Percentiles rank a stretch among this genome's conserved stretches.
phyloP scores from a whole-genome alignment of 2,329 filamentous ascomycete genomes.

The Sporothrix schenckii region DNA sequence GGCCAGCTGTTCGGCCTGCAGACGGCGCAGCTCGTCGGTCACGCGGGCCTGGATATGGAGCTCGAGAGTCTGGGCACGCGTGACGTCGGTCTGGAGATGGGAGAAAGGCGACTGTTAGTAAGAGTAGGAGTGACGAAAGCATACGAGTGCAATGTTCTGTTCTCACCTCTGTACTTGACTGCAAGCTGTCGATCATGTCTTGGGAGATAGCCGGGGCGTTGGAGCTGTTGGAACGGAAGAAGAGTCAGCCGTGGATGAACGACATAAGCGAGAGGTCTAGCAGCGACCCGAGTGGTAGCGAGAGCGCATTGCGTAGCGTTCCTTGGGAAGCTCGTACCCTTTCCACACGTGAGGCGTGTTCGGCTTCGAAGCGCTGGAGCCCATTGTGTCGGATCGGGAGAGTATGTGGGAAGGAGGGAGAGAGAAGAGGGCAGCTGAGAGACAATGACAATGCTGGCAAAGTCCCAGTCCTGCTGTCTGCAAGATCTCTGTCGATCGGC shows the following conservation, averaged over 20 bases:
- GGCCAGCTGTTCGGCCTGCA: slow-evolving; percentile 70
- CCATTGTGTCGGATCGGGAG: slow-evolving; percentile 50
- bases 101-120: not conserved
- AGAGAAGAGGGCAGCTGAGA: not conserved
- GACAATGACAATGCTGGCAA: not conserved
- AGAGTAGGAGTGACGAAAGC: not conserved
- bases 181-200: slow-evolving; percentile 78
- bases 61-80: slow-evolving; percentile 80
- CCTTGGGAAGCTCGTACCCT: slow-evolving; percentile 47
- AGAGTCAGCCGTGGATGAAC: slow-evolving; percentile 3
- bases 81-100: slow-evolving; percentile 74
- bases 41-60: slow-evolving; percentile 88
- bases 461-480: not conserved
- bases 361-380: slow-evolving; percentile 60
- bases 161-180: slow-evolving; percentile 83
- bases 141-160: not conserved
- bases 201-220: slow-evolving; percentile 65
- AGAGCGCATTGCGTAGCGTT: not conserved
- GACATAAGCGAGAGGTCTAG: not conserved
- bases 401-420: not conserved
- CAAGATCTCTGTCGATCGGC: slow-evolving; percentile 9
- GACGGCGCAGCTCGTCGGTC: slow-evolving; percentile 77
- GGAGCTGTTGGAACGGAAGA: slow-evolving; percentile 48
- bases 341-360: slow-evolving; percentile 57
- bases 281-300: not conserved